Base-by-base conservation (phyloP, 768 basidiomycete genomes). In the Boletus sp. region DNA sequence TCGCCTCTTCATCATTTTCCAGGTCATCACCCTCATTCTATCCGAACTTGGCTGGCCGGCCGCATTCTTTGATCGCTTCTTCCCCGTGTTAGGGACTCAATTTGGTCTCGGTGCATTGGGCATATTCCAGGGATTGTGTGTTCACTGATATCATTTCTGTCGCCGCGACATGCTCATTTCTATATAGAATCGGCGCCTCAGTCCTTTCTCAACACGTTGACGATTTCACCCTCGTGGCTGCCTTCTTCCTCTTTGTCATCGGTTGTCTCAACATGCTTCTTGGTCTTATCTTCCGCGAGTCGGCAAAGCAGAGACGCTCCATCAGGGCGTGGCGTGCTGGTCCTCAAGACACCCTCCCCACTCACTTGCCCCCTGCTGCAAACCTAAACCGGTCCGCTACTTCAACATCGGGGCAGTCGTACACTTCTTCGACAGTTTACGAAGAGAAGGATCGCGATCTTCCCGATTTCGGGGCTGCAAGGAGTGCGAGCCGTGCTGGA, bases 71-170 rank as follows among this genome's bases (percentile, higher is more conserved):
- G 78, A 83, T 66, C 82, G 81, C 35, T 94, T 81, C 75, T 88
- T 97, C 72, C 94, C 94, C 19, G 83, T 96, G 34, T 77, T 97
- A 13, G 93, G 94, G 2, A 78, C 83, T 30, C 77, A 80, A 42
- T 95, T 96, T 64, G 93, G 94, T 41, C 76, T 95, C 13, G 94
- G 93, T 46, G 81, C 92, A 10, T 79, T 96, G 30, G 94, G 94
- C 21, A 77, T 92, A 53, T 88, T 95, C 68, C 89, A 97, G 72
- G 85, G 87, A 72, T 77, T 95, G 86, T 90, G 56, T 57, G 86
- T 79, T 3, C 45, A 38, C 32, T 50, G 35, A 30, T 37, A 43
- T 44, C 41, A 13, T 51, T 29, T 47, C 27, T 57, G 23, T 6
- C 35, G 8, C 8, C 33, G 38, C 19, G 27, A 32, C 53, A 25